Base-by-base conservation (phyloP, 1,139 yeast species). In the Suhomyces terraborum region DNA sequence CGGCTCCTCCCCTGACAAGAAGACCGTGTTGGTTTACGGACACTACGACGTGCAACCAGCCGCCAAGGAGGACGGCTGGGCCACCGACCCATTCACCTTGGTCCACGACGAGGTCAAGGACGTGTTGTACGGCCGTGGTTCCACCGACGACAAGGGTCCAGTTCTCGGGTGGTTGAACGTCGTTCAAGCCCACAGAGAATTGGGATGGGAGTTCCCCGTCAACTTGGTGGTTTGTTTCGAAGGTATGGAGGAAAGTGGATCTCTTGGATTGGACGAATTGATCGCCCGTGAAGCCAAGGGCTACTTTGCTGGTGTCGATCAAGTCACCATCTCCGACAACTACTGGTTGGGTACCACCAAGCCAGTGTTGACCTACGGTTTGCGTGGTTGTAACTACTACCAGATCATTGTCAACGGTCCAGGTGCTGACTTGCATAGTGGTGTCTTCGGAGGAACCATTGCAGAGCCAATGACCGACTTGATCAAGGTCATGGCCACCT, bases 11-110 rank as follows among this genome's bases (percentile, higher is more conserved):
- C 82, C 95, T 29, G 51, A 63, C 27, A 86, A 87, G 73, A 91
- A 89, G 68, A 93, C 89, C 20, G 85, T 94, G 32, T 77, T 94
- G 53, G 84, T 94, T 37, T 93, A 93, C 62, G 98, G 98, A 27
- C 98, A 93, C 65, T 91, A 91, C 67, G 98, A 93, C 58, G 99
- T 93, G 47, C 99, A 93, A 71, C 99, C 99, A 7, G 99, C 99
- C 13, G 69, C 77, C 37, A 57, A 73, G 48, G 96, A 87, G 55
- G 98, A 93, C 61, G 98, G 99, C 24, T 93, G 99, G 99, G 72
- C 75, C 57, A 79, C 95, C 35, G 96, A 89, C 51, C 99, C 99
- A 8, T 93, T 93, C 67, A 73, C 71, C 43, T 68, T 93, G 59
- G 75, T 77, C 47, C 67, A 66, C 49, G 76, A 73, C 49, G 77